phyloP scores from a whole-genome alignment of 2,329 filamentous ascomycete species.

The Fusarium nurragi region DNA sequence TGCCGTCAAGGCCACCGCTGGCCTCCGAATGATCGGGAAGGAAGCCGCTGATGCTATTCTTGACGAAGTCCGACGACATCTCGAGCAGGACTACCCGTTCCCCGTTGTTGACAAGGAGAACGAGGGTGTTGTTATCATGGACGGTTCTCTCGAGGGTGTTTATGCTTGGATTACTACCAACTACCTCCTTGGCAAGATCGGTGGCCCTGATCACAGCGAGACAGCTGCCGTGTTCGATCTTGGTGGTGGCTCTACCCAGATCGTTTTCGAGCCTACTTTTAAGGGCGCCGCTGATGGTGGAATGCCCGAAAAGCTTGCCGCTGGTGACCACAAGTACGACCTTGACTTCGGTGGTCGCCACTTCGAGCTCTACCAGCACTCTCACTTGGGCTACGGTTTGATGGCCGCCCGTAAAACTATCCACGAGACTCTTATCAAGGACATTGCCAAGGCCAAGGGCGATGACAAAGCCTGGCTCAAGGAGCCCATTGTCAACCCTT shows the following conservation, averaged over 20 bases:
- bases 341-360: conserved; percentile 89
- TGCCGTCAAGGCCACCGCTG: conserved; percentile 97
- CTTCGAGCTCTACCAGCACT: conserved; percentile 97
- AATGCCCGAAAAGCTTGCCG: conserved; percentile 83
- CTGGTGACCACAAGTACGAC: conserved; percentile 95
- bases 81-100: conserved; percentile 94
- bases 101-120: conserved; percentile 87
- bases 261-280: conserved; percentile 97
- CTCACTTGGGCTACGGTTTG: conserved; percentile 93
- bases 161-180: conserved; percentile 99
- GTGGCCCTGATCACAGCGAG: conserved; percentile 85
- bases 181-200: conserved; percentile 98
- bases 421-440: conserved; percentile 78
- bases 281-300: conserved; percentile 76
- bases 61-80: conserved; percentile 80
- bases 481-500: conserved; percentile 81
- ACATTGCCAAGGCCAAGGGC: conserved; percentile 68
- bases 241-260: conserved; percentile 96
- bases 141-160: conserved; percentile 94
- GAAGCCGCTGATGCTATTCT: conserved; percentile 87
- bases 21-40: conserved; percentile 84
- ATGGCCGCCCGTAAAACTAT: conserved; percentile 94
- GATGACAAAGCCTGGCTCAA: conserved; percentile 73
- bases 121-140: conserved; percentile 95
- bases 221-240: conserved; percentile 97